Evolutionary conservation across 1,284 basidiomycete genomes (phyloP).

Genomic region (Ceraceosorus guamensis): DNA sequence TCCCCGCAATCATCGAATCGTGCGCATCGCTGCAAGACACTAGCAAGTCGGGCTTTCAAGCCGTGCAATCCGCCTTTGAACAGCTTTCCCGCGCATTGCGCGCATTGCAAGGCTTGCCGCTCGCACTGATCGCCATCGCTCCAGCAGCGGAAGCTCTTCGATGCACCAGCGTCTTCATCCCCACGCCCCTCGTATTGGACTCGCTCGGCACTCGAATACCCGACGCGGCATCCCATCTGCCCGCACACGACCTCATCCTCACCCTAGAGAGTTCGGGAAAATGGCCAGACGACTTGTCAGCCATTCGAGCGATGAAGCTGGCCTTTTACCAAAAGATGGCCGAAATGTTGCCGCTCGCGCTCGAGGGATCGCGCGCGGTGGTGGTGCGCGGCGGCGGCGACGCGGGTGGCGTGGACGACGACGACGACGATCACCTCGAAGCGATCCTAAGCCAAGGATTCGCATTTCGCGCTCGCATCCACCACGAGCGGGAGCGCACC

Average conservation of each 20-base stretch:
- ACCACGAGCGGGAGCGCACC: slow-evolving; percentile 76
- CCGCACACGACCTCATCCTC: slow-evolving; percentile 52
- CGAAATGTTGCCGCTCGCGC: slow-evolving; percentile 14
- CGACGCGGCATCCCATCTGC: slow-evolving; percentile 49
- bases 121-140: slow-evolving; percentile 66
- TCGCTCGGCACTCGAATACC: slow-evolving; percentile 40
- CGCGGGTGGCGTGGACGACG: slow-evolving; percentile 50
- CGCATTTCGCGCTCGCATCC: slow-evolving; percentile 75
- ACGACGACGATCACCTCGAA: slow-evolving; percentile 62
- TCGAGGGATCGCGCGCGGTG: not conserved
- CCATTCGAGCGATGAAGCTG: slow-evolving; percentile 89
- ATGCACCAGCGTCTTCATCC: slow-evolving; percentile 70
- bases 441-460: slow-evolving; percentile 74
- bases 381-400: slow-evolving; percentile 53
- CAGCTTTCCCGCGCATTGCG: slow-evolving; percentile 70
- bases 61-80: slow-evolving; percentile 73
- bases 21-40: slow-evolving; percentile 47
- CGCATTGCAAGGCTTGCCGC: slow-evolving; percentile 65
- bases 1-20: slow-evolving; percentile 29
- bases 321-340: slow-evolving; percentile 58
- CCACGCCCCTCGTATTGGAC: slow-evolving; percentile 54
- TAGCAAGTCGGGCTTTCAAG: slow-evolving; percentile 58
- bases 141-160: slow-evolving; percentile 65
- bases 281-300: slow-evolving; percentile 91
- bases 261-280: slow-evolving; percentile 67